Conservation (phyloP, 2,329 filamentous ascomycete genomes). For the Ascochyta lentis region DNA sequence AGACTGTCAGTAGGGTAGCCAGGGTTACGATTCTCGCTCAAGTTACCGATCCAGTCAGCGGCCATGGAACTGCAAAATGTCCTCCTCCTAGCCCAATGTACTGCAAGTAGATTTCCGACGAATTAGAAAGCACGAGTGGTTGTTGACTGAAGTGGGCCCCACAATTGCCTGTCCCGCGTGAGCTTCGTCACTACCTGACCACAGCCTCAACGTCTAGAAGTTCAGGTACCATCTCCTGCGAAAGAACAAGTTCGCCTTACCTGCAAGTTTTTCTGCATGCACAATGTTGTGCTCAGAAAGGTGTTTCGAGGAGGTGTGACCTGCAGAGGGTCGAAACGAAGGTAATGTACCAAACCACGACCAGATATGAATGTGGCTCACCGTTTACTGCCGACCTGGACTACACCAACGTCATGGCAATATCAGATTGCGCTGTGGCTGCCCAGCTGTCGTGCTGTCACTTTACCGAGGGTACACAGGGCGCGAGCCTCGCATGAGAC, state of each 20-base stretch:
- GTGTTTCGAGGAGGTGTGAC: neutral
- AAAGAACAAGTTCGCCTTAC: neutral
- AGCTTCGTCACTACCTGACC: neutral
- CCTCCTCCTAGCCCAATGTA: neutral
- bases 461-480: conserved; percentile 5
- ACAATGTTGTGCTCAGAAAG: neutral
- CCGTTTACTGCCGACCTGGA: neutral
- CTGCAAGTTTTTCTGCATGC: neutral
- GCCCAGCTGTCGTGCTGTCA: conserved; percentile 1
- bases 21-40: too few relatives aligned
- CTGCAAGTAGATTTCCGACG: too few relatives aligned
- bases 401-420: conserved; percentile 3
- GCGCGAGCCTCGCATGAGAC: conserved; percentile 14
- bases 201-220: neutral
- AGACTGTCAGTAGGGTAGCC: too few relatives aligned
- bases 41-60: neutral
- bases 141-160: neutral
- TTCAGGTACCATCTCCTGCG: neutral
- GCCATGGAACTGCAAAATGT: neutral
- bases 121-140: neutral
- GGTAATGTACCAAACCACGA: neutral
- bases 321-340: neutral
- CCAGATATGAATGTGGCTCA: neutral
- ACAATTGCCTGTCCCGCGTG: neutral
- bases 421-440: conserved; percentile 9